These are phyloP conservation scores for Fusarium metavorans DNA, from an alignment of 2,329 filamentous ascomycete genomes.

Conservation along the genomic window DNA sequence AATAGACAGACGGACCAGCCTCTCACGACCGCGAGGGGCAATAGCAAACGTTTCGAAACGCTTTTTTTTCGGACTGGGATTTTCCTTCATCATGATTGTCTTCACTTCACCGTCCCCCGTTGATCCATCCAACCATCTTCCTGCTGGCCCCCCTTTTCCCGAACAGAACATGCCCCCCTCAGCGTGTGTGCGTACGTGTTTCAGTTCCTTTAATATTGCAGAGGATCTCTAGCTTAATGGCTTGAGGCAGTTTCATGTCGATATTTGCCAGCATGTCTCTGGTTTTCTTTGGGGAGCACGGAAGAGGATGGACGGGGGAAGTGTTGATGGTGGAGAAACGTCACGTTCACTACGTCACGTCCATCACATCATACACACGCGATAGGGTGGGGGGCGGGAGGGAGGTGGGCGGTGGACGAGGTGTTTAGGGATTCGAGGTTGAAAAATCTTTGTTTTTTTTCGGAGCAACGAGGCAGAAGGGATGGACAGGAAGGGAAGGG, in stretches of 20 bases:
- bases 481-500: background rate
- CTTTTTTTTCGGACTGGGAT: conserved; percentile 44
- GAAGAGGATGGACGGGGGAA: conserved; percentile 22
- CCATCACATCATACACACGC: conserved; percentile 30
- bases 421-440: conserved; percentile 30
- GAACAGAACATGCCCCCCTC: background rate
- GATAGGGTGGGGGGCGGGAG: conserved; percentile 7
- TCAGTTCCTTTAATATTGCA: conserved; percentile 46
- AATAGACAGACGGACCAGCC: conserved; percentile 55
- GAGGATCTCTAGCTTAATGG: conserved; percentile 42
- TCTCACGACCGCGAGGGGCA: conserved; percentile 46
- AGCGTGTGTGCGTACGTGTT: conserved; percentile 44
- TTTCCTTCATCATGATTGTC: conserved; percentile 46
- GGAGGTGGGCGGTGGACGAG: conserved; percentile 19
- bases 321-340: conserved; percentile 34
- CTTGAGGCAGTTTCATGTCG: conserved; percentile 24
- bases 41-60: conserved; percentile 27
- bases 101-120: conserved; percentile 42
- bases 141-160: background rate
- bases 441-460: conserved; percentile 31
- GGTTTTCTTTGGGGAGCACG: conserved; percentile 26
- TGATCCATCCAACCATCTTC: conserved; percentile 32
- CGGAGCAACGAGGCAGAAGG: conserved; percentile 34
- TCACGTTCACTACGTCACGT: conserved; percentile 8
- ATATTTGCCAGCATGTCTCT: conserved; percentile 35